A percentile compares a stretch with the other conserved stretches of the same genome.
Evolutionary conservation across 2,329 filamentous ascomycete species (phyloP).

Genomic region (Apiospora malaysiana): DNA sequence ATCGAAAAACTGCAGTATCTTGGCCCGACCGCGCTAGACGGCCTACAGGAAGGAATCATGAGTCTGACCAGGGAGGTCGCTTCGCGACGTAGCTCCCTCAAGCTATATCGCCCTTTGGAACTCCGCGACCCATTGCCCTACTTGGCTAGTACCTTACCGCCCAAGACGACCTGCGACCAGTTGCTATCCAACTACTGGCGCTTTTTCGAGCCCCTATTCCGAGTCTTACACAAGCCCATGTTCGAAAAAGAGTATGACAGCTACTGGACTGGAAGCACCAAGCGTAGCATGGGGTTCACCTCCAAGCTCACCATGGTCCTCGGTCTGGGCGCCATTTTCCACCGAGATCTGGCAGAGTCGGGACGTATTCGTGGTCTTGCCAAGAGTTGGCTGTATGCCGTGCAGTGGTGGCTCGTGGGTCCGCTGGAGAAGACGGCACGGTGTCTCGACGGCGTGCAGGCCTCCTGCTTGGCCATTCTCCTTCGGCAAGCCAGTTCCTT

Average conservation of each 20-base stretch:
- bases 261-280: not conserved
- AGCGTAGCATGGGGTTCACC: conserved; percentile 23
- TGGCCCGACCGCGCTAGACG: not conserved
- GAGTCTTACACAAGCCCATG: conserved; percentile 14
- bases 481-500: conserved; percentile 33
- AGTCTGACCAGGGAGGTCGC: conserved; percentile 1
- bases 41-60: not conserved
- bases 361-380: conserved; percentile 31
- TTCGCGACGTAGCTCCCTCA: not conserved
- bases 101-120: not conserved
- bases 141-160: conserved; percentile 1
- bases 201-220: conserved; percentile 23
- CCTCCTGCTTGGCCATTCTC: conserved; percentile 34
- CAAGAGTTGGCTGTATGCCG: conserved; percentile 37
- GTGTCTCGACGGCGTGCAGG: conserved; percentile 35
- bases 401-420: conserved; percentile 37
- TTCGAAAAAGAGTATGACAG: conserved; percentile 17
- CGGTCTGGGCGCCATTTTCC: conserved; percentile 33
- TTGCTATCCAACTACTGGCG: conserved; percentile 20
- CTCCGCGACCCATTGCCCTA: conserved; percentile 15
- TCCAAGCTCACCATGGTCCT: conserved; percentile 36
- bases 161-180: conserved; percentile 17
- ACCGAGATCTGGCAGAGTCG: conserved; percentile 27
- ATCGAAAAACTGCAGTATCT: conserved; percentile 13
- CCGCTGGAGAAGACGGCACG: conserved; percentile 33